Conservation (phyloP, 768 basidiomycete species). For the Mycena crocata region DNA sequence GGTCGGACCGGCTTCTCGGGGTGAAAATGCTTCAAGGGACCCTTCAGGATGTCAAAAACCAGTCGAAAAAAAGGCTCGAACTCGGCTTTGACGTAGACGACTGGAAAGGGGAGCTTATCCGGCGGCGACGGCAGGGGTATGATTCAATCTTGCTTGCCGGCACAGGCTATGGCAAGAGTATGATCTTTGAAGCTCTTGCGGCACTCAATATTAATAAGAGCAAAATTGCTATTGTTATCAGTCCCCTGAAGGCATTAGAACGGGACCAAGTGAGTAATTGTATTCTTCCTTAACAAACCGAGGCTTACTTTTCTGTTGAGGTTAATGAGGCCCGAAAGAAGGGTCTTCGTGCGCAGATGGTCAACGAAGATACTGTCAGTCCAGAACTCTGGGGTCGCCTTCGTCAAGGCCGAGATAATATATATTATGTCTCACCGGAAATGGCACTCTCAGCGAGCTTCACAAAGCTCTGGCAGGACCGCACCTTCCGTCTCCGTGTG, state of each 20-base stretch:
- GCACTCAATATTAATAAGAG: constrained; percentile 11
- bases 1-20: too few species aligned
- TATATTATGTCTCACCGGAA: constrained; percentile 3
- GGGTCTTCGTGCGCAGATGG: constrained; percentile 19
- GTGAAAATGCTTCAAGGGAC: too few species aligned
- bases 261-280: constrained; percentile 28
- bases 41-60: too few species aligned
- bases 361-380: constrained; percentile 29
- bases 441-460: constrained; percentile 1
- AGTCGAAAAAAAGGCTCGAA: too few species aligned
- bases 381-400: background rate
- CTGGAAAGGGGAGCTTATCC: too few species aligned
- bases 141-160: too few species aligned
- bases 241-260: constrained; percentile 35
- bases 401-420: background rate
- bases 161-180: too few species aligned
- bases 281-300: background rate
- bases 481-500: background rate
- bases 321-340: constrained; percentile 22
- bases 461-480: too few species aligned
- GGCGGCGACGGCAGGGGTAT: too few species aligned
- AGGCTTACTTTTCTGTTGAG: background rate
- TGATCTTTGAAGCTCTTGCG: constrained; percentile 26
- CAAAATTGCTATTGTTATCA: constrained; percentile 27
- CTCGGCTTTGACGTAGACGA: too few species aligned